These are phyloP conservation scores for Quercus variabilis DNA, from an alignment of 306 rosid species.

Conservation along the genomic window DNA sequence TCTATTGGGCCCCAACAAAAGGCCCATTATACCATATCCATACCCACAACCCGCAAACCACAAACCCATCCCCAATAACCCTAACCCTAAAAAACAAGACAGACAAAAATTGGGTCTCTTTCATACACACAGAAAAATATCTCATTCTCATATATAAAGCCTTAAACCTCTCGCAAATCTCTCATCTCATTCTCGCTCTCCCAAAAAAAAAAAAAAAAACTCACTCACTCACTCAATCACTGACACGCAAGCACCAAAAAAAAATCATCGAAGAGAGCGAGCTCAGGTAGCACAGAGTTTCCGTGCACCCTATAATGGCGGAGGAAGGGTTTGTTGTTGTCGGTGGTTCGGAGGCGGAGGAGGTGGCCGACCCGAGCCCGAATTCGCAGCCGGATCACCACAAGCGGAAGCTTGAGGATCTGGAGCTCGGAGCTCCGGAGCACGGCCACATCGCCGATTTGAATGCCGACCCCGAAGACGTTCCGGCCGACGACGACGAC, in stretches of 20 bases:
- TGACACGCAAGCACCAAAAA: neutral
- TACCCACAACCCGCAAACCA: too few relatives aligned
- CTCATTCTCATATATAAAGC: neutral
- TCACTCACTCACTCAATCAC: neutral
- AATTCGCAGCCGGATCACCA: constrained; percentile 49
- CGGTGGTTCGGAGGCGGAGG: too few relatives aligned
- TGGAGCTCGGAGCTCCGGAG: constrained; percentile 45
- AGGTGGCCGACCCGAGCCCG: constrained; percentile 40
- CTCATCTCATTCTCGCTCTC: neutral
- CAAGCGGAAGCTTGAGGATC: constrained; percentile 88
- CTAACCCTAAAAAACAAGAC: neutral
- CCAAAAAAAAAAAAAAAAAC: too few relatives aligned
- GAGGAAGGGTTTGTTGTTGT: constrained; percentile 54
- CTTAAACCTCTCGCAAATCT: neutral
- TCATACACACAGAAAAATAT: neutral
- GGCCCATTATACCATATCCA: too few relatives aligned
- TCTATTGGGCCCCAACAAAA: too few relatives aligned
- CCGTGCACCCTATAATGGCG: constrained; percentile 45
- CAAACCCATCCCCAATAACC: too few relatives aligned
- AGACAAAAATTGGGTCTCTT: neutral
- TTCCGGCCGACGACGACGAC: neutral
- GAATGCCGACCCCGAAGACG: constrained; percentile 25
- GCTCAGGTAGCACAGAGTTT: neutral
- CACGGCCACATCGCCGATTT: constrained; percentile 26
- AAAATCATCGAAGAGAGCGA: too few relatives aligned